phyloP scores from a whole-genome alignment of 768 basidiomycete genomes.

The Mycena vitilis region DNA sequence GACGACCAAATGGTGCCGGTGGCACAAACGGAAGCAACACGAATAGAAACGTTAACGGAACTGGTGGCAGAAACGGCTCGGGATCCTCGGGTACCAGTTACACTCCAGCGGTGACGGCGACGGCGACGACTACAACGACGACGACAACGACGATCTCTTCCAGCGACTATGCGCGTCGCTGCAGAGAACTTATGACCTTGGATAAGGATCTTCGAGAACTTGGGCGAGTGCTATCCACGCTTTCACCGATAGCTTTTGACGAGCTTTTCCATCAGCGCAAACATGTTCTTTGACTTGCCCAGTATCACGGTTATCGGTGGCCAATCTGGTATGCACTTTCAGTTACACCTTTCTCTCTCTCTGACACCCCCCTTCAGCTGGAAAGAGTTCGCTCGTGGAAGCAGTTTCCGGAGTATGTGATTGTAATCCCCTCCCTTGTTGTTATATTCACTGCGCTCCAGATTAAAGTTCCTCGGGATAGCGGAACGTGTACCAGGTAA shows the following conservation, averaged over 20 bases:
- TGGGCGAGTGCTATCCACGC: slow-evolving; percentile 45
- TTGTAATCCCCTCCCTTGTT: neutral
- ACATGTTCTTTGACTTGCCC: slow-evolving; percentile 57
- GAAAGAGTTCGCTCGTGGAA: slow-evolving; percentile 71
- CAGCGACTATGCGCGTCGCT: slow-evolving; percentile 53
- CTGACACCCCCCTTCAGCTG: slow-evolving; percentile 48
- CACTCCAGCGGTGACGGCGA: neutral
- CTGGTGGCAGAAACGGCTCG: neutral
- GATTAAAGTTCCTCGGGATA: slow-evolving; percentile 72
- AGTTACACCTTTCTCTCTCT: neutral
- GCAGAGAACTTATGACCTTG: slow-evolving; percentile 54
- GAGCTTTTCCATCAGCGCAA: slow-evolving; percentile 45
- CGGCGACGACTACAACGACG: neutral
- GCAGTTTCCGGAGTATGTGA: slow-evolving; percentile 63
- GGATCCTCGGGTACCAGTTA: too few species aligned
- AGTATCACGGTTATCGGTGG: slow-evolving; percentile 66
- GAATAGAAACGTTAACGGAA: slow-evolving; percentile 3
- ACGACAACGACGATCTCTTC: slow-evolving; percentile 25
- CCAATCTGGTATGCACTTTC: slow-evolving; percentile 58
- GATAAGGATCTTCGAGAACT: slow-evolving; percentile 51
- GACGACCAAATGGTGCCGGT: neutral
- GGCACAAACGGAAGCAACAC: slow-evolving; percentile 2
- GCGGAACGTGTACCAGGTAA: slow-evolving; percentile 70
- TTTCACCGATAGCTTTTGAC: slow-evolving; percentile 15
- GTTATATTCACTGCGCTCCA: slow-evolving; percentile 36